Evolutionary conservation across 805 yeast genomes (phyloP).

Genomic region (Barnettozyma vustinii): DNA sequence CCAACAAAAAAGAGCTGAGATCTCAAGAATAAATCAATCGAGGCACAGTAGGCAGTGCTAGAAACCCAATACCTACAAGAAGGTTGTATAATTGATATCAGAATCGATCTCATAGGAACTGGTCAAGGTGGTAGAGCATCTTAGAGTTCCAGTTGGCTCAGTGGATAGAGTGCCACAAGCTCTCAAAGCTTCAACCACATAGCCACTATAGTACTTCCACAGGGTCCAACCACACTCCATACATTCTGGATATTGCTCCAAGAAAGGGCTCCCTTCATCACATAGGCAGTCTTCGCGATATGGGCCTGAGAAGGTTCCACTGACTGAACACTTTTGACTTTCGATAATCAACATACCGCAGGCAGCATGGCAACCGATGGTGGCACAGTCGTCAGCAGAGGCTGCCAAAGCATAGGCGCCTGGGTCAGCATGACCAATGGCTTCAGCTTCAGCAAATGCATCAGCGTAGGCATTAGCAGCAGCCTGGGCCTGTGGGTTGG

Average conservation of each 20-base stretch:
- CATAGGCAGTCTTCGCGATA: conserved; percentile 26
- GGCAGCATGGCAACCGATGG: conserved; percentile 7
- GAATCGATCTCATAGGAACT: not conserved
- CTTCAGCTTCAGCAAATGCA: no score
- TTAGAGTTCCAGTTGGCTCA: conserved; percentile 11
- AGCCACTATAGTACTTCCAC: conserved; percentile 28
- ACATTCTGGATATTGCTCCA: conserved; percentile 24
- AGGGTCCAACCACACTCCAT: conserved; percentile 32
- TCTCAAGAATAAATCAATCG: no score
- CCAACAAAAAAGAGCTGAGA: not conserved
- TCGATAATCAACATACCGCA: conserved; percentile 6
- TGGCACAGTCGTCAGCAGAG: conserved; percentile 7
- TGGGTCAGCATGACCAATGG: conserved; percentile 7
- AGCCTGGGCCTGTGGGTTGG: no score
- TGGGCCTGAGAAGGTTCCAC: not conserved
- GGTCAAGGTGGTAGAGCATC: conserved; percentile 11
- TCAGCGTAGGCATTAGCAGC: no score
- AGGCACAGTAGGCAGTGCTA: not conserved
- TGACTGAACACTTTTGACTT: conserved; percentile 1
- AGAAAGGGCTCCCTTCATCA: conserved; percentile 20
- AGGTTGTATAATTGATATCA: not conserved
- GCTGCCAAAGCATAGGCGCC: conserved; percentile 7
- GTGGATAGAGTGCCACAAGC: conserved; percentile 23
- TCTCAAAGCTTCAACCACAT: conserved; percentile 24
- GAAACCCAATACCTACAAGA: not conserved